Conservation (phyloP, 1,139 yeast genomes). For the Waltiozyma sp. region DNA sequence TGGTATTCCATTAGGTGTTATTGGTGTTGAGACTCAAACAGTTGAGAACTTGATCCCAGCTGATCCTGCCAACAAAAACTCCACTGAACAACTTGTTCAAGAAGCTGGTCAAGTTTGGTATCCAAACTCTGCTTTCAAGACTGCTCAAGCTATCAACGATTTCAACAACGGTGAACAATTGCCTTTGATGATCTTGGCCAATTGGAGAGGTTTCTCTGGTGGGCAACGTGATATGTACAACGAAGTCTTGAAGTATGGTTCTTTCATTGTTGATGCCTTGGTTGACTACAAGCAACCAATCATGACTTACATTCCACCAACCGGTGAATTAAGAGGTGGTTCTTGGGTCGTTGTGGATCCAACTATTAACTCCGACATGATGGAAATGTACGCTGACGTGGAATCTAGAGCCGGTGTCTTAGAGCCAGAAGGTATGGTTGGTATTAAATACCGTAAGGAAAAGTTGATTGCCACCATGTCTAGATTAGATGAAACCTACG, state of each 20-base stretch:
- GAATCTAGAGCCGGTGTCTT: conserved; percentile 97
- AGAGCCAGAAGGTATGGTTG: conserved; percentile 99
- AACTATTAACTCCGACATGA: conserved; percentile 89
- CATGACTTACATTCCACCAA: conserved; percentile 92
- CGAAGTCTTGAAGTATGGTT: conserved; percentile 93
- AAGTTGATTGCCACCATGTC: conserved; percentile 82
- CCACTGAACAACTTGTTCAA: conserved; percentile 77
- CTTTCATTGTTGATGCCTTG: conserved; percentile 92
- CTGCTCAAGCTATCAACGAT: conserved; percentile 96
- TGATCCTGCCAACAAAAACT: conserved; percentile 94
- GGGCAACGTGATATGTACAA: conserved; percentile 99
- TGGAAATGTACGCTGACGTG: conserved; percentile 98
- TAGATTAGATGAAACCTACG: conserved; percentile 73
- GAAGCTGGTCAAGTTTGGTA: conserved; percentile 99
- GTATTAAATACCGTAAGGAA: conserved; percentile 92
- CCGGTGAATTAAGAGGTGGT: conserved; percentile 98
- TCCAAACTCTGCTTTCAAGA: conserved; percentile 97
- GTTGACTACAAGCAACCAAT: conserved; percentile 95
- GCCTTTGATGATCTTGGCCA: conserved; percentile 93
- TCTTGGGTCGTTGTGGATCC: conserved; percentile 99
- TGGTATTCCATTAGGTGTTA: conserved; percentile 97
- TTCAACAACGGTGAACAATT: conserved; percentile 96
- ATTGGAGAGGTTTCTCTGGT: conserved; percentile 99
- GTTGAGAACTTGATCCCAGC: conserved; percentile 90
- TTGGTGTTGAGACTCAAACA: conserved; percentile 87